Base-by-base conservation (phyloP, 305 asterid genomes). In the Rubia occidens region DNA sequence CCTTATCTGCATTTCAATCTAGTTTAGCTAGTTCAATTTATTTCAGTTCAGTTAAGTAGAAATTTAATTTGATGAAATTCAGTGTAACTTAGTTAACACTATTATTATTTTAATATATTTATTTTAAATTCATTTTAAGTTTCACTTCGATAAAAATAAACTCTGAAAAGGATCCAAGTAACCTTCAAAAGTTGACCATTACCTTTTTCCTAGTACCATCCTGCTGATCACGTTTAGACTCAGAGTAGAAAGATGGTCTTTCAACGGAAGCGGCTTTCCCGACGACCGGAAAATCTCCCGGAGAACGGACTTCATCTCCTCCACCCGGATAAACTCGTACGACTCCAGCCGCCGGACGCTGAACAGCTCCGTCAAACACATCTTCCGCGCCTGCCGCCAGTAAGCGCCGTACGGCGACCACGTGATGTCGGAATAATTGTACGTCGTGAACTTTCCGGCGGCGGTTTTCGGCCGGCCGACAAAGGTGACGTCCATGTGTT, bases 321-420 rank as follows among this genome's bases (percentile, higher is more conserved):
- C 86, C 15, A n/a, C 69, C 15, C 97, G 86, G 17, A 91, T 89
- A 9, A 87, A 84, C 77, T 89, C 96, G 66, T 83, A 91, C 0
- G 94, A 84, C 7, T 87, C 88, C 1, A 91, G 89, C 53, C 97
- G 49, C 51, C 68, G 78, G 0, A 53, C 79, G 77, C 96, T 91
- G 75, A 91, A 91, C 5, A 91, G 81, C 73, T 91, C 97, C 87
- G 72, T 78, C 10, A 86, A 56, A 64, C 89, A 89, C 94, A 87
- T 87, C 39, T 80, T 83, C 24, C 97, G 88, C 51, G 95, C 97
- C 81, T 87, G 96, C 3, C 90, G 74, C 96, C 95, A 91, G 69
- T 89, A 91, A 10, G 94, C 82, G 5, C 97, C 97, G 81, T 91
- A 91, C 2, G 94, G 94, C 9, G 97, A 87, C 97, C 95, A 89